Evolutionary conservation across 2,329 filamentous ascomycete species (phyloP), one percentile per base, ranked within the genome.

Genomic region (Fonsecaea pugnacius): DNA sequence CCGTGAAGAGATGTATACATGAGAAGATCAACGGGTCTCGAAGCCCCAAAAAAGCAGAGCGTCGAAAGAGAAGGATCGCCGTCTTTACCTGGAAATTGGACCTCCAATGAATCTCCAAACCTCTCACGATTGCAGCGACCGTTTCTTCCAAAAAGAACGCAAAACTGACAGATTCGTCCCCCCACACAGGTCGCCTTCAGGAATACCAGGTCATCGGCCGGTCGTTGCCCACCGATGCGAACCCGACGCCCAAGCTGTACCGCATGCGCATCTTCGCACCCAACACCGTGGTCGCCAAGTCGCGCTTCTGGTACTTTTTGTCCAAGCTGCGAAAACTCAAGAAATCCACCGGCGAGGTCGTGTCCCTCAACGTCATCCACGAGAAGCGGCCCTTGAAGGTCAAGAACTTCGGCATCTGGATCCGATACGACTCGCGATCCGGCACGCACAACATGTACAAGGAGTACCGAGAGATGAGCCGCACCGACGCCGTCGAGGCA

Each of bases 401-500:
- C 88, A 99, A 99, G 92, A 99, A 97, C 91, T 98, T 99, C 82
- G 95, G 95, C 82, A 89, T 99, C 89, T 99, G 96, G 96, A 90
- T 99, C 85, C 93, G 96, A 81, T 99, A 99, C 87, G 94, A 99
- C 86, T 99, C 96, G 70, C 94, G 95, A 83, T 98, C 95, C 77
- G 95, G 95, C 77, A 99, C 95, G 77, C 95, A 99, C 92, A 99
- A 99, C 91, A 99, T 99, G 95, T 99, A 99, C 92, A 98, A 98
- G 90, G 95, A 99, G 90, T 98, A 97, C 91, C 91, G 95, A 81
- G 95, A 98, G 88, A 91, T 98, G 88, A 94, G 91, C 80, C 88
- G 95, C 83, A 91, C 90, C 78, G 94, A 95, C 74, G 95, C 95
- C 73, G 94, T 98, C 78, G 91, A 98, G 84, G 84, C 94, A 74